phyloP scores from a whole-genome alignment of 805 yeast genomes.

The Candida gorgasii region DNA sequence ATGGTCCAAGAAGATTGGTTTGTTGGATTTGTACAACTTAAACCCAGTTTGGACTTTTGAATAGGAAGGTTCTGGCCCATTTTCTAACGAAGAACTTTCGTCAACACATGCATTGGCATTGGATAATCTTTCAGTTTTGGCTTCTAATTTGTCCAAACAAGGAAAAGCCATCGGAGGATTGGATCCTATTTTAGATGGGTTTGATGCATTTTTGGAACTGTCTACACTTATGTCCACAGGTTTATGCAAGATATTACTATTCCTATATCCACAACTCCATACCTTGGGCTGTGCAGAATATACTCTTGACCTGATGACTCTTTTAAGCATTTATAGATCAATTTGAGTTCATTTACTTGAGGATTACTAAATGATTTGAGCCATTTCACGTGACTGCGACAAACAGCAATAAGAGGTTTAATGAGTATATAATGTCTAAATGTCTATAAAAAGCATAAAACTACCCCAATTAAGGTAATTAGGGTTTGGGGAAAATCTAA shows the following conservation, averaged over 20 bases:
- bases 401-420: too few relatives aligned
- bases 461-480: too few relatives aligned
- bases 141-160: conserved; percentile 77
- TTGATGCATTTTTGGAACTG: background rate
- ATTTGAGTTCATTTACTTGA: too few relatives aligned
- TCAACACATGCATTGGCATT: conserved; percentile 18
- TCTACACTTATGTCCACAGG: background rate
- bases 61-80: conserved; percentile 87
- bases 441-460: too few relatives aligned
- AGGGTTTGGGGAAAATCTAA: background rate
- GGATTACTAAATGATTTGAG: too few relatives aligned
- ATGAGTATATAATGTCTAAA: too few relatives aligned
- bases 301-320: background rate
- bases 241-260: background rate
- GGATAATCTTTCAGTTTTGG: conserved; percentile 42
- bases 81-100: conserved; percentile 38
- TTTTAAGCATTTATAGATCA: background rate
- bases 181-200: conserved; percentile 24
- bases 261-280: background rate
- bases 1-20: conserved; percentile 73
- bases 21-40: conserved; percentile 50
- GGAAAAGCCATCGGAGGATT: conserved; percentile 79
- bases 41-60: conserved; percentile 68
- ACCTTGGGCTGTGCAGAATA: too few relatives aligned
- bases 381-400: conserved; percentile 20